phyloP scores from a whole-genome alignment of 495 filamentous ascomycete species.

The Aspergillus nanangensis region DNA sequence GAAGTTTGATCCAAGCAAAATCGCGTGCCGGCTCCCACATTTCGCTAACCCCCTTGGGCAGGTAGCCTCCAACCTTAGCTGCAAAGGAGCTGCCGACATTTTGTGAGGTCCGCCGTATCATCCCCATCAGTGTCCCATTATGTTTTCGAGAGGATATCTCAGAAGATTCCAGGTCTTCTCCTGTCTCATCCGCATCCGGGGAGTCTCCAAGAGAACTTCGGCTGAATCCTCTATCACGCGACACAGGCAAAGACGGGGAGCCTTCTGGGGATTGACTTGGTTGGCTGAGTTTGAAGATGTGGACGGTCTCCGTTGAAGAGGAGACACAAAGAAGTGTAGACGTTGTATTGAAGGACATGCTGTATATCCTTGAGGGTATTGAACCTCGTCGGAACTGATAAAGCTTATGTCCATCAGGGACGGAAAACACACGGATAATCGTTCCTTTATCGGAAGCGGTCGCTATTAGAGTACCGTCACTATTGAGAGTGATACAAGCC shows the following conservation, averaged over 20 bases:
- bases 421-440: conserved; percentile 89
- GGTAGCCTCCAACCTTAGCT: conserved; percentile 82
- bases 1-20: conserved; percentile 93
- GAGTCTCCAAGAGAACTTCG: conserved; percentile 32
- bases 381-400: conserved; percentile 94
- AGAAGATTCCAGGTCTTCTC: conserved; percentile 22
- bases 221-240: conserved; percentile 36
- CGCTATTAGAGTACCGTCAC: conserved; percentile 86
- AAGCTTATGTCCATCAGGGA: conserved; percentile 84
- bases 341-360: conserved; percentile 98
- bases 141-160: conserved; percentile 42
- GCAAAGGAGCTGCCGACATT: conserved; percentile 88
- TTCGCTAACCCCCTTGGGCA: conserved; percentile 87
- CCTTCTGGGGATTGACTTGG: conserved; percentile 28
- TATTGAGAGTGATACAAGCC: conserved; percentile 84
- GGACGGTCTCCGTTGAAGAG: conserved; percentile 94
- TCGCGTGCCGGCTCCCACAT: conserved; percentile 96
- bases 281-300: conserved; percentile 77
- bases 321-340: conserved; percentile 93
- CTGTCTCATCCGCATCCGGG: conserved; percentile 31
- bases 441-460: conserved; percentile 97
- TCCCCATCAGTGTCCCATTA: conserved; percentile 72
- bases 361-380: conserved; percentile 89
- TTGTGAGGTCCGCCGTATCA: conserved; percentile 95
- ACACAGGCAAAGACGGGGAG: conserved; percentile 24